Conservation (phyloP, 2,329 filamentous ascomycete species). For the Colletotrichum endophyticum region DNA sequence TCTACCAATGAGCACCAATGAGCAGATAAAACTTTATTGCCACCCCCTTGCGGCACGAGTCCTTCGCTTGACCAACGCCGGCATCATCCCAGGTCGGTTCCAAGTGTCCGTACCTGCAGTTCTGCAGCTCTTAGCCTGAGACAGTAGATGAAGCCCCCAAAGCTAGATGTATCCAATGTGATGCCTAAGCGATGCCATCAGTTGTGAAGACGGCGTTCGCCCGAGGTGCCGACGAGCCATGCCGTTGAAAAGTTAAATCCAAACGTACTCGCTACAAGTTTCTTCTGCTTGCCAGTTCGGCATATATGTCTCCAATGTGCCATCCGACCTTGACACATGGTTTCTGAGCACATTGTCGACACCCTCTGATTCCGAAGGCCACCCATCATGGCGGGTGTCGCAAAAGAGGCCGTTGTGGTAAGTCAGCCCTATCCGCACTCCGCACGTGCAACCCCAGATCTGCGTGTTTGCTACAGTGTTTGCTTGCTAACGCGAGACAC, state of each 20-base stretch:
- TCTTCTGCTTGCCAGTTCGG: not conserved
- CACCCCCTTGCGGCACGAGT: not conserved
- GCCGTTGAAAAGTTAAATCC: not conserved
- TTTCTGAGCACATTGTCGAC: not conserved
- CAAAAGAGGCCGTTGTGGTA: constrained; percentile 19
- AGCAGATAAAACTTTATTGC: not conserved
- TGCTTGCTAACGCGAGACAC: not conserved
- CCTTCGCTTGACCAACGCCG: not conserved
- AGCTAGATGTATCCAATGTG: not conserved
- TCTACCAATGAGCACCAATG: not conserved
- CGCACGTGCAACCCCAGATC: not conserved
- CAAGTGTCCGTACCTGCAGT: not conserved
- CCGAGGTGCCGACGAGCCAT: not conserved
- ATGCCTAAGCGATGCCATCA: not conserved
- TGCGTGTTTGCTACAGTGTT: not conserved
- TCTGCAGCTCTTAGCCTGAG: not conserved
- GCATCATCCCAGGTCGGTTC: not conserved
- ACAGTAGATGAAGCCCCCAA: not conserved
- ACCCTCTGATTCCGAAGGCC: not conserved
- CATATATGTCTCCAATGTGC: not conserved
- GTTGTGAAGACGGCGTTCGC: not conserved
- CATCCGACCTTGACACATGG: not conserved
- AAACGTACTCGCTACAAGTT: not conserved
- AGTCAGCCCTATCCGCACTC: not conserved
- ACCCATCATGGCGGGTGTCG: constrained; percentile 6